Evolutionary conservation across 2,329 filamentous ascomycete genomes (phyloP), one percentile per base, ranked within the genome.

Genomic region (Neophaeococcomyces mojaviensis): DNA sequence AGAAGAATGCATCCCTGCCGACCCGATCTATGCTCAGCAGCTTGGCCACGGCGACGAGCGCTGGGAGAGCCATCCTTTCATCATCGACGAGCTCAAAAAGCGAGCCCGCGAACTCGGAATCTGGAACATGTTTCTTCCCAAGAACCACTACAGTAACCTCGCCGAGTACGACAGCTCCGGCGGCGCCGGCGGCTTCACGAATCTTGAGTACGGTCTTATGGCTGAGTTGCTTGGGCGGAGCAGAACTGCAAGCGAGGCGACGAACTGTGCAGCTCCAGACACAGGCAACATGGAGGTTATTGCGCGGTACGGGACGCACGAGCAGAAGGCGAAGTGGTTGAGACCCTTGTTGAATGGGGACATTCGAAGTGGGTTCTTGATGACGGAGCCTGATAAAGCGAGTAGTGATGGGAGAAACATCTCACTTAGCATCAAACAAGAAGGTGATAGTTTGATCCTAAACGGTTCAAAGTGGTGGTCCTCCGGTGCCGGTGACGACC

Each of bases 381-480:
- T 95, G 88, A 95, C 88, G 2, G 88, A 95, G 72, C 87, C 88
- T 5, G 83, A 88, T 57, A 77, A 92, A 36, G 88, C 88, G 3
- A 88, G 84, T n/a, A 88, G 83, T 36, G 89, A 97, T 71, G 92
- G 90, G 3, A 92, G 81, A 48, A 97, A 97, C 64, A 95, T 95
- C 54, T 76, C 88, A 68, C 73, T 98, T 62, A 78, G 74, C 48
- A 96, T 98, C 62, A 76, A 72, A 55, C 79, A 78, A 47, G 87
- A 96, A 54, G 90, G 89, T 9, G 79, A 92, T 60, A 79, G 90
- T 58, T 95, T 90, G 61, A 80, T 97, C n/a, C 75, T 98, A 45
- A 96, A 96, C 62, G 92, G 92, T 47, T 36, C 88, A 43, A 98
- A 98, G 86, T 97, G 92, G 92, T 98, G 92, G 92, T 94, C 87